A percentile compares a stretch with the other conserved stretches of the same genome.
Evolutionary conservation across 73 alveolate genomes (phyloP).

Genomic region (Paramecium biaurelia): DNA sequence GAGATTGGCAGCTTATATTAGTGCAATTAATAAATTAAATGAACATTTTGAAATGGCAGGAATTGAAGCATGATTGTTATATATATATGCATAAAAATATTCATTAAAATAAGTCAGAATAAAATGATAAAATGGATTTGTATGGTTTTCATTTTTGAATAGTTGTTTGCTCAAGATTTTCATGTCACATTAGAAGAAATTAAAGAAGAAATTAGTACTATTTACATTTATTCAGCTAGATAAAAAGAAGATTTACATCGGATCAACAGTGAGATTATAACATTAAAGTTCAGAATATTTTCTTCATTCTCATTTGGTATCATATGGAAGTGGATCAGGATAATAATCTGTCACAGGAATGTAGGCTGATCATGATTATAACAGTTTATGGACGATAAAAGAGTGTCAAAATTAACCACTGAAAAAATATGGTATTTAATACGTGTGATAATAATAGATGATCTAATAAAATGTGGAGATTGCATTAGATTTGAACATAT

Average conservation of each 20-base stretch:
- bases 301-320: constrained; percentile 65
- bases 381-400: constrained; percentile 73
- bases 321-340: constrained; percentile 77
- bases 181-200: constrained; percentile 4
- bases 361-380: constrained; percentile 65
- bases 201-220: constrained; percentile 6
- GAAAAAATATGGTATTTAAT: constrained; percentile 51
- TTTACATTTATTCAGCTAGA: neutral
- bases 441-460: constrained; percentile 51
- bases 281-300: constrained; percentile 36
- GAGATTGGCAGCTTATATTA: constrained; percentile 80
- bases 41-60: constrained; percentile 61
- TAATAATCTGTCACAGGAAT: constrained; percentile 72
- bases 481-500: constrained; percentile 73
- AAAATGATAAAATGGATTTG: neutral
- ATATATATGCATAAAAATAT: neutral
- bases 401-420: constrained; percentile 59
- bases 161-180: neutral
- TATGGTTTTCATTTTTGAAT: neutral
- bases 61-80: constrained; percentile 34
- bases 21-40: constrained; percentile 74
- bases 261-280: constrained; percentile 48
- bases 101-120: neutral
- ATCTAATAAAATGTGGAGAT: constrained; percentile 69
- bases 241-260: neutral